Base-by-base conservation (phyloP, 768 basidiomycete genomes). In the Serendipita vermifera region DNA sequence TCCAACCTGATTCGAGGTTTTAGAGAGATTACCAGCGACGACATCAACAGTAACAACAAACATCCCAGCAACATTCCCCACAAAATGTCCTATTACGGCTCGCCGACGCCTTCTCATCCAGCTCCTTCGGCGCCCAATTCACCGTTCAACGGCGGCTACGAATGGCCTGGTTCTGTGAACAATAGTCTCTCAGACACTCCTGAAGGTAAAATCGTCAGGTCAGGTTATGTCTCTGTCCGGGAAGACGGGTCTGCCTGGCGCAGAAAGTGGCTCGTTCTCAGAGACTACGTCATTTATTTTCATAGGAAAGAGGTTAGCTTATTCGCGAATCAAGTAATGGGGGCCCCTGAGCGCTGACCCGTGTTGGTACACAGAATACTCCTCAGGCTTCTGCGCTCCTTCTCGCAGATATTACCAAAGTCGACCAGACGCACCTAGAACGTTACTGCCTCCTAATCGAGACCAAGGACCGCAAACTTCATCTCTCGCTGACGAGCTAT, bases 191-290 rank as follows among this genome's bases (percentile, higher is more conserved):
- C 87, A 48, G 87, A 79, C 40, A 83, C 85, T 1, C 87, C 87
- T 14, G 56, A 63, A 26, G 60, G 62, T 20, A 51, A 32, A 13
- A 67, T 85, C 54, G 71, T 91, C 41, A 73, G 88, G 39, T 72
- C 71, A 56, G 94, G 87, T n/a, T 71, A 71, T 38, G 90, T 87
- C 41, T 84, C 77, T 67, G 75, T 94, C 64, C 97, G 97, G 75
- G 94, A 99, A 68, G 93, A 96, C 51, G 87, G 90, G 1, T 82
- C 96, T 60, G 82, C 86, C 2, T 97, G 93, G 82, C 80, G 85
- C 67, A 79, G 85, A 64, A 87, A 89, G 67, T 97, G 86, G 85
- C 71, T 97, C 56, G 76, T 94, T 3, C 74, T 99, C 59, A 85
- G 80, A 64, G 89, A 91, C 46, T 76, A 81, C 62, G 74, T 81